Evolutionary conservation across 2,329 filamentous ascomycete species (phyloP).

Genomic region (Fusarium napiforme): DNA sequence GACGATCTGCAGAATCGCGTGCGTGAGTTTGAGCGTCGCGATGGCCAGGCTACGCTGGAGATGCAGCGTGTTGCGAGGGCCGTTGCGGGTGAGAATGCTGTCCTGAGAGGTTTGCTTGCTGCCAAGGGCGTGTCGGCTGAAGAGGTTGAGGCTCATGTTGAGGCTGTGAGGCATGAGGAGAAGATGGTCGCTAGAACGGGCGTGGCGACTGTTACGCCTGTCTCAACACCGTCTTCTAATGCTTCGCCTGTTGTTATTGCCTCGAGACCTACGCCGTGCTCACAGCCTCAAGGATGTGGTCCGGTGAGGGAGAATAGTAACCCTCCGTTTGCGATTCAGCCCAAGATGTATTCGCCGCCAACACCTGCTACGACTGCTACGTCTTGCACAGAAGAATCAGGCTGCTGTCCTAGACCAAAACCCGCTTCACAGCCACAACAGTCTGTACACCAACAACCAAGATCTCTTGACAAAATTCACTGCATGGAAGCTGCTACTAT

Average conservation of each 20-base stretch:
- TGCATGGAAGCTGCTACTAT: slow-evolving; percentile 47
- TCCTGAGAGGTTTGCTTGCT: slow-evolving; percentile 48
- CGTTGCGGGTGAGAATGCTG: slow-evolving; percentile 56
- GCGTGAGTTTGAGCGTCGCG: slow-evolving; percentile 55
- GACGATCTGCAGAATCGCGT: slow-evolving; percentile 55
- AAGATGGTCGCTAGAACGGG: neutral
- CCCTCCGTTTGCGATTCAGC: neutral
- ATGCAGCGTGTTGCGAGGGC: slow-evolving; percentile 60
- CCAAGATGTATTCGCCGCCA: neutral
- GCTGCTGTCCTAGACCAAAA: slow-evolving; percentile 14
- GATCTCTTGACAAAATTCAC: slow-evolving; percentile 36
- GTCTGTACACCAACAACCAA: neutral
- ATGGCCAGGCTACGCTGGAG: slow-evolving; percentile 56
- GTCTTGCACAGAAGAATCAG: neutral
- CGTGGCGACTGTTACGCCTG: slow-evolving; percentile 6
- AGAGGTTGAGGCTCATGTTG: slow-evolving; percentile 38
- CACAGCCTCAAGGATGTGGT: neutral
- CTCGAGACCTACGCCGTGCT: neutral
- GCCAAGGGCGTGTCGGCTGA: slow-evolving; percentile 29
- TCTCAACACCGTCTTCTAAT: slow-evolving; percentile 13
- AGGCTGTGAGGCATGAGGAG: slow-evolving; percentile 6
- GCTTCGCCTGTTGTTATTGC: slow-evolving; percentile 14
- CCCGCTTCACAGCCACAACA: neutral
- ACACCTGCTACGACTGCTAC: neutral
- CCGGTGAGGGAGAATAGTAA: neutral